A percentile compares a stretch with the other conserved stretches of the same genome.
Conservation (phyloP, 257 asterid genomes). For the Solanum rostratum region DNA sequence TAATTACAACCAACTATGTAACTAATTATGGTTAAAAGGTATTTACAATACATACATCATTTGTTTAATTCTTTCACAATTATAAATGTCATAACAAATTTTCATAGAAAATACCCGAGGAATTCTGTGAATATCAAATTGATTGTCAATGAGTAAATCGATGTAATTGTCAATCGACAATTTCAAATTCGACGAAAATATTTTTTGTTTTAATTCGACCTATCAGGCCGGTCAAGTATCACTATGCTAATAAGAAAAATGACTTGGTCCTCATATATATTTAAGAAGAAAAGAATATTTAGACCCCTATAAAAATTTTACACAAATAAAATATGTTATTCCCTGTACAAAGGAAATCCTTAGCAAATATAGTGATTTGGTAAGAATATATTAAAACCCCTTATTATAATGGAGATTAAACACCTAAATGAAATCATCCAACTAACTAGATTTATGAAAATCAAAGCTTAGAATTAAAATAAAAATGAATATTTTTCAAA, state of each 20-base stretch:
- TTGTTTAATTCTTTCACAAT: no score
- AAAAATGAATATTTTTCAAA: neutral
- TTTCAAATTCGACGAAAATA: neutral
- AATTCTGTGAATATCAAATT: neutral
- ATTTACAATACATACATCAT: no score
- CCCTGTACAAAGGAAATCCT: neutral
- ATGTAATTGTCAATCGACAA: accelerated
- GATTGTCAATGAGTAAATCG: neutral
- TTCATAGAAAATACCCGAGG: neutral
- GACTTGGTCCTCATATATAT: neutral
- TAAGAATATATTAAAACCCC: neutral
- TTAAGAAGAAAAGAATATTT: neutral
- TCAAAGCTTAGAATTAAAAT: neutral
- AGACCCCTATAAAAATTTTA: neutral
- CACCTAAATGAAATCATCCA: neutral
- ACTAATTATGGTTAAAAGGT: no score
- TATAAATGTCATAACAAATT: neutral
- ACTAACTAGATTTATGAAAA: neutral
- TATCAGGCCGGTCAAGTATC: neutral
- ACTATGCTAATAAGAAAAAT: neutral
- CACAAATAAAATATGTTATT: neutral
- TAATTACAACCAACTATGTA: no score
- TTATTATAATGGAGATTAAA: neutral
- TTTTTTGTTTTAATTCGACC: neutral
- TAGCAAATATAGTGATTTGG: neutral